Base-by-base conservation (phyloP, 495 filamentous ascomycete species). In the Cercophora scortea region DNA sequence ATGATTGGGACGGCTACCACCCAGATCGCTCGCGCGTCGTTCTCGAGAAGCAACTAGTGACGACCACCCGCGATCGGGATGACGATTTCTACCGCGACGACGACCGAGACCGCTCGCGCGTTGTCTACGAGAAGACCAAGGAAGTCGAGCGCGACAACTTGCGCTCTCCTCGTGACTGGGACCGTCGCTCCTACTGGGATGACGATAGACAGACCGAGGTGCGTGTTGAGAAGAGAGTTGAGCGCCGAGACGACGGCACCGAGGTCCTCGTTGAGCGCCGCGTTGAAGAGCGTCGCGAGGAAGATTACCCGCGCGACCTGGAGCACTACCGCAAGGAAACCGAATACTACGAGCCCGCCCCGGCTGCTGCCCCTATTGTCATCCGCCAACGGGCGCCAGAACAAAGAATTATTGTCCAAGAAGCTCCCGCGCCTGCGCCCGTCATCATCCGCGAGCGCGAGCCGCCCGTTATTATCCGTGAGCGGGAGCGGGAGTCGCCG, bases 331-430 rank as follows among this genome's bases (percentile, higher is more conserved):
- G 79, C 63, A 80, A 79, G 60, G 82, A 86, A 51, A 79, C 79
- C 42, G 88, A 90, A 51, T 83, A 84, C 66, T 86, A 80, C 66
- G 73, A 80, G 25, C 74, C 76, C 42, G 68, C 73, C 0, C 72
- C 75, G 48, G 67, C 53, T 73, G 81, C 45, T 65, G 51, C 76
- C 50, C 82, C 85, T 42, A 83, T 87, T 57, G 72, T 89, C 60
- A 86, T 90, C 66, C 85, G 79, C 56, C 81, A 82, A 52, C 64
- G 72, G 40, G 64, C 69, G 38, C 70, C 69, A 42, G 80, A 89
- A 59, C 83, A 88, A 59, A 80, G 79, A 61, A 80, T 91, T 70
- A 85, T 90, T 59, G 76, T 90, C 54, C 79, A 86, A 63, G 83
- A 90, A 73, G 77, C 79, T 5, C 82, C 84, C 8, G 45, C 64